Conservation (phyloP, 371 early-diverging fungal species). For the Syncephalastrum sp. region DNA sequence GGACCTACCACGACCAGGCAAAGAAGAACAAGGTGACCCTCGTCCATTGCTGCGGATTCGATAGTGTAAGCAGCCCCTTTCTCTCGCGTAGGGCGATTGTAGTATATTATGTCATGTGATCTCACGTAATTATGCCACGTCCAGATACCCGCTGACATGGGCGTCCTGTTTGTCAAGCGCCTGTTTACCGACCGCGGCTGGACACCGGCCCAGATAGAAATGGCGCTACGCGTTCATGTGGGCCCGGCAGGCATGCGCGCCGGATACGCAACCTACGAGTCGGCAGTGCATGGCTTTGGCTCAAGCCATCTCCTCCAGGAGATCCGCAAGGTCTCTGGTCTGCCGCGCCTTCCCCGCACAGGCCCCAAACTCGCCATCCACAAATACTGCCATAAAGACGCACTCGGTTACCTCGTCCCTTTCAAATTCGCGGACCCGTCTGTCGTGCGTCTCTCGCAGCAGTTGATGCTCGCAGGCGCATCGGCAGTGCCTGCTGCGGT, state of each 20-base stretch:
- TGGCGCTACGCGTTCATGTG: conserved; percentile 55
- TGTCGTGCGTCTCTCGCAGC: conserved; percentile 58
- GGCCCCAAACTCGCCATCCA: conserved; percentile 46
- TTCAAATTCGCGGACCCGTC: conserved; percentile 64
- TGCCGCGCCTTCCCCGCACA: conserved; percentile 39
- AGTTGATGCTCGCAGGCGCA: conserved; percentile 37
- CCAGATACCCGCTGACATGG: conserved; percentile 62
- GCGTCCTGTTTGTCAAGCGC: conserved; percentile 55
- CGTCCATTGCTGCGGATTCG: conserved; percentile 89
- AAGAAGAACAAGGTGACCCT: conserved; percentile 61
- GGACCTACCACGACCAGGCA: conserved; percentile 75
- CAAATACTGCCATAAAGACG: conserved; percentile 45
- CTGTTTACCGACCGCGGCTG: conserved; percentile 41
- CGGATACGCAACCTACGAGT: conserved; percentile 63
- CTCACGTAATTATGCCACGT: background rate
- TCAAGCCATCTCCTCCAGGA: conserved; percentile 51
- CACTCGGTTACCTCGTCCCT: conserved; percentile 54
- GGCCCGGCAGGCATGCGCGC: conserved; percentile 54
- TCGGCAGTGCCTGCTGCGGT: conserved; percentile 8
- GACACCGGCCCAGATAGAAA: conserved; percentile 58
- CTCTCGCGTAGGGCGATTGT: too few species aligned
- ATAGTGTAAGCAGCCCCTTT: conserved; percentile 57
- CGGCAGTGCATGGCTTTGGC: conserved; percentile 62
- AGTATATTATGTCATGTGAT: too few species aligned
- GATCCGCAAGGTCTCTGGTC: conserved; percentile 51